A percentile compares a stretch with the other conserved stretches of the same genome.
phyloP scores from a whole-genome alignment of 1,284 basidiomycete species.

The Anthracocystis panici-leucophaei region DNA sequence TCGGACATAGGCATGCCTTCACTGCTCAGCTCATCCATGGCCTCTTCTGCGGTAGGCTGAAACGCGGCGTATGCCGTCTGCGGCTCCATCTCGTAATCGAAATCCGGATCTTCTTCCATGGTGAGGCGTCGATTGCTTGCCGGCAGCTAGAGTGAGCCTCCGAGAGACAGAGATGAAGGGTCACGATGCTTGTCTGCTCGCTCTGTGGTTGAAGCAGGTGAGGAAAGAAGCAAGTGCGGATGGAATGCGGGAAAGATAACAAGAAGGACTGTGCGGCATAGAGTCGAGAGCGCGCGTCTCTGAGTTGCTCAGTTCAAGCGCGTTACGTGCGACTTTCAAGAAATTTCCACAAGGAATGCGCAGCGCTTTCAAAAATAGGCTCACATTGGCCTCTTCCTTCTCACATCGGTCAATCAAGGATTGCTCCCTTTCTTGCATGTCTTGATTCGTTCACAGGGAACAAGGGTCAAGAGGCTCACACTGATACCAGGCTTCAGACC shows the following conservation, averaged over 20 bases:
- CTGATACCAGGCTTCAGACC: not conserved
- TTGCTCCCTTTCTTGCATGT: too few relatives aligned
- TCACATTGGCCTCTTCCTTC: too few relatives aligned
- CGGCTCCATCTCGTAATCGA: constrained; percentile 50
- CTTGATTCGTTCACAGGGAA: not conserved
- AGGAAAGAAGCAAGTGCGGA: constrained; percentile 1
- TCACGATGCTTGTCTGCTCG: not conserved
- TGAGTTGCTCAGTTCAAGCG: constrained; percentile 1
- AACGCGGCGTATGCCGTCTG: constrained; percentile 7
- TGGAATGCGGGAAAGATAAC: not conserved
- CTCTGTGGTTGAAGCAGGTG: not conserved
- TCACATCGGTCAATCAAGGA: too few relatives aligned
- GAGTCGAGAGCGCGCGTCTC: not conserved
- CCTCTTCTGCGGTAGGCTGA: constrained; percentile 20
- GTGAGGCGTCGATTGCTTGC: constrained; percentile 7
- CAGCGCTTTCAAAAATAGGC: too few relatives aligned
- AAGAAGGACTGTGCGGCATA: not conserved
- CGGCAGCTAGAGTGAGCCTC: not conserved
- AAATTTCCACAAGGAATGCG: too few relatives aligned
- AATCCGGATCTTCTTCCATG: constrained; percentile 34
- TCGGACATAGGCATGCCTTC: constrained; percentile 38
- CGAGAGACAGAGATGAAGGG: not conserved
- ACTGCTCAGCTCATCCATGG: constrained; percentile 34
- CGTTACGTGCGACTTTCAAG: not conserved
- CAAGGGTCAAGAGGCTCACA: not conserved